phyloP scores from a whole-genome alignment of 2,329 filamentous ascomycete species.

The Penicillium sp. region DNA sequence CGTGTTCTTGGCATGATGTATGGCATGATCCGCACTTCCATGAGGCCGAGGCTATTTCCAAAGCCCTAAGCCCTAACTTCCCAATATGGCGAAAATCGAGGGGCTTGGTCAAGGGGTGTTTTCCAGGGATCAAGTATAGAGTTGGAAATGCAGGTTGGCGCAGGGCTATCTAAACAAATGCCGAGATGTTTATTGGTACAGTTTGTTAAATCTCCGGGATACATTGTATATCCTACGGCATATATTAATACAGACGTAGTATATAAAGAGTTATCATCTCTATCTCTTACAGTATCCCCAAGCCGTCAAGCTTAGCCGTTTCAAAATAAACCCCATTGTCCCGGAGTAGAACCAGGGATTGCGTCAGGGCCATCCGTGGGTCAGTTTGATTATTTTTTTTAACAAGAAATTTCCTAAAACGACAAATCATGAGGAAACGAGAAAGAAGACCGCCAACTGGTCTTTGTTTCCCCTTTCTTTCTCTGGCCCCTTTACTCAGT shows the following conservation, averaged over 20 bases:
- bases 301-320: not conserved
- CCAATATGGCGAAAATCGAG: not conserved
- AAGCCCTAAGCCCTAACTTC: slow-evolving; percentile 27
- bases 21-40: slow-evolving; percentile 5
- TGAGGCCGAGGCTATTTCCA: slow-evolving; percentile 2
- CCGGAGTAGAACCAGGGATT: slow-evolving; percentile 1
- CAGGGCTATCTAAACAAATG: not conserved
- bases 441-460: not conserved
- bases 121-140: not conserved
- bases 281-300: too few species aligned
- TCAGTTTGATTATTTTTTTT: not conserved
- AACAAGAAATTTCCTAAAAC: not conserved
- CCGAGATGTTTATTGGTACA: not conserved
- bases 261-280: not conserved
- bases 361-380: slow-evolving; percentile 7
- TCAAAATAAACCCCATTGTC: not conserved
- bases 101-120: not conserved
- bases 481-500: not conserved
- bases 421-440: slow-evolving; percentile 1
- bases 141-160: not conserved
- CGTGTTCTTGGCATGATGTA: not conserved
- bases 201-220: not conserved
- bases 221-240: not conserved
- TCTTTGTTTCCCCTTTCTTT: not conserved
- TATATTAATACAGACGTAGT: not conserved